phyloP scores from a whole-genome alignment of 2,329 filamentous ascomycete species.

The Calcarisporium arbuscula region DNA sequence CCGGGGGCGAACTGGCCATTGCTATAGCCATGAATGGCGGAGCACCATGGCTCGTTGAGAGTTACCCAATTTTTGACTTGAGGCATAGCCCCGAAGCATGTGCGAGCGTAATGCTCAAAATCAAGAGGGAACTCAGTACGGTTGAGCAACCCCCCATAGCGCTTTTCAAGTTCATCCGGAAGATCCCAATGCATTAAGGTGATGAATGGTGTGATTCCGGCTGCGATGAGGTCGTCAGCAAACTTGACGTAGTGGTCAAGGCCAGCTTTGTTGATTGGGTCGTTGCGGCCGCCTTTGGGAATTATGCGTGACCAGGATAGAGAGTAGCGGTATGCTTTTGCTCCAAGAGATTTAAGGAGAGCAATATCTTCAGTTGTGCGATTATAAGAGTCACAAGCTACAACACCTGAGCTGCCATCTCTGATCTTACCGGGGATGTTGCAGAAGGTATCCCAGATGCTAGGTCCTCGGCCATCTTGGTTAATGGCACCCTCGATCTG shows the following conservation, averaged over 20 bases:
- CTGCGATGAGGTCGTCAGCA: conserved; percentile 68
- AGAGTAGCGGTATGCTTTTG: conserved; percentile 76
- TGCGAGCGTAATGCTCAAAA: conserved; percentile 70
- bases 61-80: conserved; percentile 86
- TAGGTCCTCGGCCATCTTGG: conserved; percentile 71
- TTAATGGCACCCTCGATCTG: conserved; percentile 75
- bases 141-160: conserved; percentile 77
- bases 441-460: conserved; percentile 90
- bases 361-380: conserved; percentile 70
- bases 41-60: conserved; percentile 88
- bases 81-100: conserved; percentile 67
- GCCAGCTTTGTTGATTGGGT: conserved; percentile 73
- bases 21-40: conserved; percentile 72
- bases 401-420: conserved; percentile 65
- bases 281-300: conserved; percentile 74
- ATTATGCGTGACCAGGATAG: conserved; percentile 81
- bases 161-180: conserved; percentile 68
- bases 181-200: conserved; percentile 89
- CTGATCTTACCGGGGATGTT: conserved; percentile 76
- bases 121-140: conserved; percentile 77
- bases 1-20: conserved; percentile 75
- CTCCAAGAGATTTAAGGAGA: conserved; percentile 67
- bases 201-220: conserved; percentile 72
- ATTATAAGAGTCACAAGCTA: conserved; percentile 85
- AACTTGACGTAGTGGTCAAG: conserved; percentile 74